Evolutionary conservation across 1,139 yeast genomes (phyloP).

Genomic region (Petasospora fabianii): DNA sequence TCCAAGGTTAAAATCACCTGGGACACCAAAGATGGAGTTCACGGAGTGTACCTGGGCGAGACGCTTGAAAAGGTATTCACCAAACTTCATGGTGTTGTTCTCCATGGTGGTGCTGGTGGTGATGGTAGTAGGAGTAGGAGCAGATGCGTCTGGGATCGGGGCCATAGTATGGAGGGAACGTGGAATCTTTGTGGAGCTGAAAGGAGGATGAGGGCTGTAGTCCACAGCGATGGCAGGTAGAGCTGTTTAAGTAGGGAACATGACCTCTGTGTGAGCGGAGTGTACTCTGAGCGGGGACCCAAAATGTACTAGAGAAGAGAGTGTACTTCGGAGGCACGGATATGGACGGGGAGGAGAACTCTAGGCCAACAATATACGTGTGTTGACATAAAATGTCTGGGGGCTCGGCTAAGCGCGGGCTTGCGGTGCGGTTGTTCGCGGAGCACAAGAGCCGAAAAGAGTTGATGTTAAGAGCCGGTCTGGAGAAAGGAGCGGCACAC

Average conservation of each 20-base stretch:
- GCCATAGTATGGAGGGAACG: too few species aligned
- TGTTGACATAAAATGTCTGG: conserved; percentile 5
- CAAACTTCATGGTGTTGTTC: conserved; percentile 32
- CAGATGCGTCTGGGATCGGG: conserved; percentile 7
- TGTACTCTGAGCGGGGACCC: too few species aligned
- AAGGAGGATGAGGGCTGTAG: too few species aligned
- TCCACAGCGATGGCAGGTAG: too few species aligned
- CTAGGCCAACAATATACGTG: not conserved
- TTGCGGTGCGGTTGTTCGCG: conserved; percentile 1
- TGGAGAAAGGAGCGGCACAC: too few species aligned
- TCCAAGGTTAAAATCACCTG: conserved; percentile 54
- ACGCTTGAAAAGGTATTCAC: conserved; percentile 49
- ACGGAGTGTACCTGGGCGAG: conserved; percentile 39
- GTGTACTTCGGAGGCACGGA: too few species aligned
- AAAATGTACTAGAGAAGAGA: too few species aligned
- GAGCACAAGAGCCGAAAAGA: not conserved
- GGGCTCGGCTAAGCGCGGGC: conserved; percentile 9
- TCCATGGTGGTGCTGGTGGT: not conserved
- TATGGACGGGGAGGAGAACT: too few species aligned
- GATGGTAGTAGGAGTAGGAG: not conserved
- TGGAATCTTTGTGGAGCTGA: too few species aligned
- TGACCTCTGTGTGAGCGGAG: too few species aligned
- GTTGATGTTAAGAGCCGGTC: too few species aligned
- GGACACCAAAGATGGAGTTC: conserved; percentile 44
- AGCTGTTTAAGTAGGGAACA: too few species aligned